Conservation (phyloP, 768 basidiomycete species). For the Neoboletus brunneissimus region DNA sequence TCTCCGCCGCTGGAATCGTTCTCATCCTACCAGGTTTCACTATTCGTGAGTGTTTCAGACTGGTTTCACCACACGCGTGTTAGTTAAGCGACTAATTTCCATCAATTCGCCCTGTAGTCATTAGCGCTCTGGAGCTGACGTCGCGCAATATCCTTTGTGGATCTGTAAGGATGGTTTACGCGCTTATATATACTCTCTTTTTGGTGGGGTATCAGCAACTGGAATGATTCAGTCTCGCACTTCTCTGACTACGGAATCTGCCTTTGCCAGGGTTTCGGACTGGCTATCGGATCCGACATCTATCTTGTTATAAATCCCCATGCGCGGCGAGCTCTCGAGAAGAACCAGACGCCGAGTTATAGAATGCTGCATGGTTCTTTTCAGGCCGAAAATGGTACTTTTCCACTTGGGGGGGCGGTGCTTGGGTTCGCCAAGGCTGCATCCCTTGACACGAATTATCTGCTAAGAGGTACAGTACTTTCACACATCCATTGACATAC, state of each 20-base stretch:
- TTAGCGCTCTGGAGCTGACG: slow-evolving; percentile 75
- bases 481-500: slow-evolving; percentile 6
- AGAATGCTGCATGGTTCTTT: slow-evolving; percentile 57
- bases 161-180: slow-evolving; percentile 80
- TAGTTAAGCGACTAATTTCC: neutral
- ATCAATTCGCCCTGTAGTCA: slow-evolving; percentile 43
- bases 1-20: slow-evolving; percentile 89
- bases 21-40: slow-evolving; percentile 88
- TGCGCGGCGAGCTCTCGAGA: slow-evolving; percentile 40
- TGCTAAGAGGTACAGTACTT: slow-evolving; percentile 27
- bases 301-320: slow-evolving; percentile 67
- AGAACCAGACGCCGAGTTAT: slow-evolving; percentile 35
- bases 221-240: neutral
- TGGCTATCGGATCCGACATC: slow-evolving; percentile 81
- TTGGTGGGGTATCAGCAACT: slow-evolving; percentile 42
- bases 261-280: slow-evolving; percentile 66
- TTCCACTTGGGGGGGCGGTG: slow-evolving; percentile 39
- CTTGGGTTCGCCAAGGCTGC: slow-evolving; percentile 44
- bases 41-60: slow-evolving; percentile 50
- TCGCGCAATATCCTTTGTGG: slow-evolving; percentile 80
- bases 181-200: slow-evolving; percentile 83
- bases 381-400: slow-evolving; percentile 47
- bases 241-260: slow-evolving; percentile 3
- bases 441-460: slow-evolving; percentile 29
- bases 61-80: slow-evolving; percentile 77